Evolutionary conservation across 345 rosid genomes (phyloP).

Genomic region (Gossypium ekmanianum): DNA sequence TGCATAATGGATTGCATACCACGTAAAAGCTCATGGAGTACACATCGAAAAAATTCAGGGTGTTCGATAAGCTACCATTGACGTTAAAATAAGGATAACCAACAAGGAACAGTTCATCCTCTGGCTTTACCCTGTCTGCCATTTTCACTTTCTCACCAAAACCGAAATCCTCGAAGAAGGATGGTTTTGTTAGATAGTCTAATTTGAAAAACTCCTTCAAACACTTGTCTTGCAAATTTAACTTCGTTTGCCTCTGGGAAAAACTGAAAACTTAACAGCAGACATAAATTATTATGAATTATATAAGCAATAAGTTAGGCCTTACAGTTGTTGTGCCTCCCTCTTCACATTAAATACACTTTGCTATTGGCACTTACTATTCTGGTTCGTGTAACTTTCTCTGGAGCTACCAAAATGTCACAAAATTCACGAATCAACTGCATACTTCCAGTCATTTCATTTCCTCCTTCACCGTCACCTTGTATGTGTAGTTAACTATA

Average conservation of each 20-base stretch:
- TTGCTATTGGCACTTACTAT: constrained; percentile 40
- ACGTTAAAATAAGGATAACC: constrained; percentile 93
- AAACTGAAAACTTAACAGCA: constrained; percentile 47
- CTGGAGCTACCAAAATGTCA: constrained; percentile 54
- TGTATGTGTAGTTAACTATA: constrained; percentile 1
- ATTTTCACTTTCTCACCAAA: constrained; percentile 74
- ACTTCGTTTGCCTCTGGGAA: constrained; percentile 95
- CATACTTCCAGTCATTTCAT: constrained; percentile 88
- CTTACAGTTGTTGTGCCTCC: too few species aligned
- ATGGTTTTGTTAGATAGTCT: constrained; percentile 90
- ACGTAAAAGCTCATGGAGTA: constrained; percentile 13
- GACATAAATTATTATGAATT: not conserved
- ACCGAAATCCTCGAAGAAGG: constrained; percentile 84
- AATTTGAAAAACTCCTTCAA: constrained; percentile 81
- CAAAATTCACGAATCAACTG: constrained; percentile 80
- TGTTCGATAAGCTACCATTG: constrained; percentile 47
- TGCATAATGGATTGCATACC: constrained; percentile 24
- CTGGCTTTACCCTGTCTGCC: constrained; percentile 78
- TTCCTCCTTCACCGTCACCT: constrained; percentile 99
- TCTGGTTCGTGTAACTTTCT: constrained; percentile 66
- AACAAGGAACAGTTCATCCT: constrained; percentile 70
- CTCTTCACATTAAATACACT: not conserved
- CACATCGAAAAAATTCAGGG: constrained; percentile 10
- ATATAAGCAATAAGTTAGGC: too few species aligned
- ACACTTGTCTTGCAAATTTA: constrained; percentile 61